These are phyloP conservation scores for Stagonosporopsis chrysanthemi DNA, from an alignment of 2,329 filamentous ascomycete species.

Conservation along the genomic window DNA sequence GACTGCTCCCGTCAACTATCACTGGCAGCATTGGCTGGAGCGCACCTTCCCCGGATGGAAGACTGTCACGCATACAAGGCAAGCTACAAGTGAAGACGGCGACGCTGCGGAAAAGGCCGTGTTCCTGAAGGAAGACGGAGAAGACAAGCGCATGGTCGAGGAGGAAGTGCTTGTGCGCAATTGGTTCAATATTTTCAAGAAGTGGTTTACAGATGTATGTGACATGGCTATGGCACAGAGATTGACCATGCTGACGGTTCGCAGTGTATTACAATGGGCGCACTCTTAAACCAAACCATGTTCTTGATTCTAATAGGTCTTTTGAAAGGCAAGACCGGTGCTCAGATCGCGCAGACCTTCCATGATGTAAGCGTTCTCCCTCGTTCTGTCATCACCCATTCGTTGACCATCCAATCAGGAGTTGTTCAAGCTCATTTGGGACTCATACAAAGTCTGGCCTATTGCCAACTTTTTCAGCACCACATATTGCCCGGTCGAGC, in stretches of 20 bases:
- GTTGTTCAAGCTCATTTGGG: constrained; percentile 52
- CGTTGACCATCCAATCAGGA: constrained; percentile 29
- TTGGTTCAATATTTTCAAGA: constrained; percentile 69
- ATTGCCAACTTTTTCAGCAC: constrained; percentile 75
- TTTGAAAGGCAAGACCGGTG: constrained; percentile 48
- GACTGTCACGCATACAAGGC: constrained; percentile 29
- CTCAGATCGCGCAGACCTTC: constrained; percentile 43
- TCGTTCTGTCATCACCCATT: constrained; percentile 46
- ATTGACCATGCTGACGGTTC: constrained; percentile 13
- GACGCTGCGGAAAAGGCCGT: constrained; percentile 42
- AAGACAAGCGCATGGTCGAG: constrained; percentile 34
- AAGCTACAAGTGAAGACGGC: constrained; percentile 14
- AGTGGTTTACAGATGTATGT: constrained; percentile 67
- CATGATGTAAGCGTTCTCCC: constrained; percentile 51
- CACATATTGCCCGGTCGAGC: constrained; percentile 72
- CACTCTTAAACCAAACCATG: constrained; percentile 69
- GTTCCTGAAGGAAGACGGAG: constrained; percentile 38
- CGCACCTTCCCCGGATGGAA: constrained; percentile 70
- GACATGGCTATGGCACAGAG: not conserved
- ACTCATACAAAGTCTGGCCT: constrained; percentile 78
- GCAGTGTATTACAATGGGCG: constrained; percentile 67
- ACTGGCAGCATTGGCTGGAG: constrained; percentile 86
- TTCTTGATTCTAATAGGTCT: constrained; percentile 69
- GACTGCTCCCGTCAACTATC: constrained; percentile 80
- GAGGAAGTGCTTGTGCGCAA: constrained; percentile 43